These are phyloP conservation scores for Pyronema domesticum DNA, from an alignment of 495 filamentous ascomycete species.

Conservation along the genomic window DNA sequence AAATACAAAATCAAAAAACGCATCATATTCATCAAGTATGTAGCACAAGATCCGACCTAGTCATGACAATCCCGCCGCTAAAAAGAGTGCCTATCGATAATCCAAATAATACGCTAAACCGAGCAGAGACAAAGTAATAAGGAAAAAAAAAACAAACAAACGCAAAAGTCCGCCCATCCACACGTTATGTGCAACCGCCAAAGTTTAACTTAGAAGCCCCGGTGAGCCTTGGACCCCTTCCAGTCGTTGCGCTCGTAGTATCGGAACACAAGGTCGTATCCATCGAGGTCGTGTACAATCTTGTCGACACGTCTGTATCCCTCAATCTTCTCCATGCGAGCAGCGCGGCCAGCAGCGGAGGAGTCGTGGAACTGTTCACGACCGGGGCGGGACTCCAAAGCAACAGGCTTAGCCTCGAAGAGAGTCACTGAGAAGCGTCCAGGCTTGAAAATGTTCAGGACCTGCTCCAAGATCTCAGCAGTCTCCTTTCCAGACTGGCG, in stretches of 20 bases:
- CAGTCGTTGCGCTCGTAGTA: constrained; percentile 85
- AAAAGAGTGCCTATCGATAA: not conserved
- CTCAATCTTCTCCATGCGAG: constrained; percentile 62
- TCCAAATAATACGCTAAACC: not conserved
- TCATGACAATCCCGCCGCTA: not conserved
- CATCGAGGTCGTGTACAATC: constrained; percentile 93
- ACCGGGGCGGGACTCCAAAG: constrained; percentile 27
- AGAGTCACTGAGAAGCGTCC: constrained; percentile 93
- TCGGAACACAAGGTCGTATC: constrained; percentile 91
- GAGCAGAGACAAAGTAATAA: not conserved
- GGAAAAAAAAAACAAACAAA: not conserved
- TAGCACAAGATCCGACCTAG: no score
- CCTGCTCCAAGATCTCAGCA: constrained; percentile 76
- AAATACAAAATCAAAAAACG: no score
- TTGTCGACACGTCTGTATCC: constrained; percentile 85
- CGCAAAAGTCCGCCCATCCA: not conserved
- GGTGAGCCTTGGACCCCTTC: not conserved
- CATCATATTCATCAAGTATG: no score
- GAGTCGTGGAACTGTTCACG: constrained; percentile 23
- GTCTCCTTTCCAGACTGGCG: constrained; percentile 75
- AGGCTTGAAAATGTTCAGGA: constrained; percentile 87
- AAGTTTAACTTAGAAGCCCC: not conserved
- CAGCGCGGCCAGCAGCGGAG: constrained; percentile 31
- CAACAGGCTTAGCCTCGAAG: constrained; percentile 68
- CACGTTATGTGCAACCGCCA: not conserved